phyloP scores from a whole-genome alignment of 345 rosid genomes.

The Citrus maxima region DNA sequence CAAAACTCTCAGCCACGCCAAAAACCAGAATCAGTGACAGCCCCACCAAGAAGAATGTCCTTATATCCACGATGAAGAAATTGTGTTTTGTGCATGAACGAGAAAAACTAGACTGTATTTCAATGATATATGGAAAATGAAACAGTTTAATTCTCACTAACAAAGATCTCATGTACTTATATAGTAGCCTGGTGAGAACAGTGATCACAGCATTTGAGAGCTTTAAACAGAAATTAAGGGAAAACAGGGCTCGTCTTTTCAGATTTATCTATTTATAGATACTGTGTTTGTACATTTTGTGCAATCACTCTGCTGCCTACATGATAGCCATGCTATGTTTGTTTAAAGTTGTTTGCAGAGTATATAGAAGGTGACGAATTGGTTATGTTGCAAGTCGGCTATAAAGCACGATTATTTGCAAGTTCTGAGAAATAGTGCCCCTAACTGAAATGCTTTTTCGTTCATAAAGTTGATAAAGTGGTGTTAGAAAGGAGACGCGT shows the following conservation, averaged over 20 bases:
- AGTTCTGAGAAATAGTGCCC: neutral
- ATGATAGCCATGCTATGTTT: constrained; percentile 20
- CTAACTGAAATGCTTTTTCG: neutral
- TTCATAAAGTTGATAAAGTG: neutral
- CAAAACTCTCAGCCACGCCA: constrained; percentile 24
- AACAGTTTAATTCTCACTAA: neutral
- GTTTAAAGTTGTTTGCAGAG: constrained; percentile 6
- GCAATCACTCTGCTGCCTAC: neutral
- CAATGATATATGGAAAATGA: neutral
- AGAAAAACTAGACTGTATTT: neutral
- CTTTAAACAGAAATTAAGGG: constrained; percentile 22
- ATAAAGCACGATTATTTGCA: constrained; percentile 10
- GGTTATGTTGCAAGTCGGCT: neutral
- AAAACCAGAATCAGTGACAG: constrained; percentile 26
- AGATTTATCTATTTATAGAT: neutral
- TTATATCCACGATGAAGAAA: neutral
- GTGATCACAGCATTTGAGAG: neutral
- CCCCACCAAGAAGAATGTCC: constrained; percentile 15
- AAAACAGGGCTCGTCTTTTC: constrained; percentile 1
- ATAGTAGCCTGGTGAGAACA: neutral
- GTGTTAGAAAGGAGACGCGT: neutral
- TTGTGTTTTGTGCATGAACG: neutral
- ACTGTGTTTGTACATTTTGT: neutral
- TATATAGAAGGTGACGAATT: constrained; percentile 11
- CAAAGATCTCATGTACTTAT: neutral